A percentile compares a stretch with the other conserved stretches of the same genome.
These are phyloP conservation scores for Oryza coarctata DNA, from an alignment of 176 grass and related monocot species.

Conservation along the genomic window DNA sequence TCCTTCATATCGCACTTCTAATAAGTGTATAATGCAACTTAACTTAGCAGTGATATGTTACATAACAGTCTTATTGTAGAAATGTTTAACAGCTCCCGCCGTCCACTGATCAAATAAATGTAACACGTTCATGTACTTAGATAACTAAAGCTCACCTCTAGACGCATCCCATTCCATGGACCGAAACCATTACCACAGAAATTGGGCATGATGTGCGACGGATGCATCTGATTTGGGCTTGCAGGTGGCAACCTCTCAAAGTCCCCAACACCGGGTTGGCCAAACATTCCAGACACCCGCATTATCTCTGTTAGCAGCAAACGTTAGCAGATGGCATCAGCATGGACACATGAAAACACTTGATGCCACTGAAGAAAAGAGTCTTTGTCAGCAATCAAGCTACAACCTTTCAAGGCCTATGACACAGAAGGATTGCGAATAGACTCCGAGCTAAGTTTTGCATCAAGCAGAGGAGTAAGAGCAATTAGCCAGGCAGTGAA, in stretches of 20 bases:
- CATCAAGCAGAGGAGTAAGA: background rate
- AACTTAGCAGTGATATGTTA: background rate
- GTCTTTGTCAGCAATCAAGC: slow-evolving; percentile 13
- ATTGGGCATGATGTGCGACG: slow-evolving; percentile 56
- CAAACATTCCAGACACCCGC: slow-evolving; percentile 64
- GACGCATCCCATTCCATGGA: slow-evolving; percentile 60
- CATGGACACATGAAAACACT: slow-evolving; percentile 24
- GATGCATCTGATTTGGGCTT: slow-evolving; percentile 73
- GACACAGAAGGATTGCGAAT: background rate
- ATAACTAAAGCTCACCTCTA: slow-evolving; percentile 49
- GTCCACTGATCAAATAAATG: background rate
- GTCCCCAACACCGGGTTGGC: slow-evolving; percentile 52
- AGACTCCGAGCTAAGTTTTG: background rate
- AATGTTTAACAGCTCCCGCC: background rate
- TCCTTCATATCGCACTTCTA: background rate
- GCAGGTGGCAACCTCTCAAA: slow-evolving; percentile 51
- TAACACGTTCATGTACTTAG: background rate
- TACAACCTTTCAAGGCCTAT: background rate
- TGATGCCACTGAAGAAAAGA: slow-evolving; percentile 27
- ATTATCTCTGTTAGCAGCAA: slow-evolving; percentile 73
- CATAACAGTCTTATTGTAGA: background rate
- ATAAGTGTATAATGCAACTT: background rate
- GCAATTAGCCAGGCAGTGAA: background rate
- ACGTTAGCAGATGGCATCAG: slow-evolving; percentile 27
- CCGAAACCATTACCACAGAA: slow-evolving; percentile 68